Base-by-base conservation (phyloP, 257 asterid genomes). In the Dorcoceras hygrometricum region DNA sequence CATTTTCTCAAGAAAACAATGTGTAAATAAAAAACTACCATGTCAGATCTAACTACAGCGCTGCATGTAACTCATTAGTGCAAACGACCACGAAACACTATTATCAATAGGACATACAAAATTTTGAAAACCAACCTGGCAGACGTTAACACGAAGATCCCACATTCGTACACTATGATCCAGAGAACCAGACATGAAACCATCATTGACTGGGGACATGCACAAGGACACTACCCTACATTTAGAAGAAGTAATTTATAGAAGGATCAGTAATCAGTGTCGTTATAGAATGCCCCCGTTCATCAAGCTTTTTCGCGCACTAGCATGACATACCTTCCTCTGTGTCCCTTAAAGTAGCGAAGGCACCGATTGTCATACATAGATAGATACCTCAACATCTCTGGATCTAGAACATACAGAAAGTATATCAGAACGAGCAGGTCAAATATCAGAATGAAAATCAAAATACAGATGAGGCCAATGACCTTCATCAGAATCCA, bases 161-260 rank as follows among this genome's bases (percentile, higher is more conserved):
- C 97, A 94, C 76, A 90, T 86, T 51, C 95, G 83, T 55, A 87
- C 95, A 78, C 80, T 88, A 77, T 90, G 99, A 73, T 94, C 97
- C 72, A 94, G 88, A 79, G 99, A 94, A 69, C 97, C 97, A 32
- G 99, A 90, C 99, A 94, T 88, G 85, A 94, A 94, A 76, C 92
- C 74, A 67, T 93, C 99, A 29, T 94, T 87, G 66, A 90, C 79
- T 0, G 99, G 97, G 76, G 95, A 93, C 97, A 93, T 93, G 87
- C 97, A 88, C 72, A 93, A 79, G 26, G 97, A 93, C 70, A 87
- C 95, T 71, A 94, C 92, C 91, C 99, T 94, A 68, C 61, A 73
- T 39, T 67, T 57, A 77, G n/a, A 68, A 70, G 66, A 65, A 60
- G 69, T 50, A 65, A 68, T 19, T 29, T 62, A 36, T 25, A 59